Percentiles rank a stretch among this genome's conserved stretches.
These are phyloP conservation scores for Alternaria sp. DNA, from an alignment of 2,329 filamentous ascomycete genomes.

Conservation along the genomic window DNA sequence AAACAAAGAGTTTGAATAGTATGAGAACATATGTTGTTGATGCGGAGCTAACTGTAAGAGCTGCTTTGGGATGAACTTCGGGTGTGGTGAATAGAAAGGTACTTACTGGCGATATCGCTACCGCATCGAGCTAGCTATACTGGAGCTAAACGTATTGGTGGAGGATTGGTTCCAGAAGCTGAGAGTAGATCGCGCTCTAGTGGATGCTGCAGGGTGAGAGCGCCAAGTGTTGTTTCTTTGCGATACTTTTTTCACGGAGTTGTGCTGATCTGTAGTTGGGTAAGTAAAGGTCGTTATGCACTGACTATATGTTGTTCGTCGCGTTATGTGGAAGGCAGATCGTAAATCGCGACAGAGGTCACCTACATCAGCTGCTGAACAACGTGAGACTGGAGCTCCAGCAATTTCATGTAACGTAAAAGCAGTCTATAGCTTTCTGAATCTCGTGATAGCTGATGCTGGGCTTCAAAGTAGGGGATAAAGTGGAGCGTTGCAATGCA, in stretches of 20 bases:
- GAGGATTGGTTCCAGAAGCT: background rate
- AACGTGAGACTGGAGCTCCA: background rate
- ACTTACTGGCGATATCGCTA: slow-evolving; percentile 17
- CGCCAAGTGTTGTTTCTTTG: background rate
- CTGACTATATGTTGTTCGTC: slow-evolving; percentile 8
- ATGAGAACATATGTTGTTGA: background rate
- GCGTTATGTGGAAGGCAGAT: slow-evolving; percentile 4
- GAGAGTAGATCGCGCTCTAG: background rate
- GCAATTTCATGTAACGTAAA: background rate
- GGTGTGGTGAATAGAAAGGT: background rate
- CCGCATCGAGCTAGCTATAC: slow-evolving; percentile 18
- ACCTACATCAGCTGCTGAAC: background rate
- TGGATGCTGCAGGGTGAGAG: background rate
- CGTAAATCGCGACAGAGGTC: slow-evolving; percentile 2
- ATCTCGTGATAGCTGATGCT: slow-evolving; percentile 3
- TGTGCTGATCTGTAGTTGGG: slow-evolving; percentile 1
- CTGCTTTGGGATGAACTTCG: background rate
- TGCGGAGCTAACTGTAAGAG: background rate
- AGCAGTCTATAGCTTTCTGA: background rate
- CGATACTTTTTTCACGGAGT: background rate
- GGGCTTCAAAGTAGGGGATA: slow-evolving; percentile 12
- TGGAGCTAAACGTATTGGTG: background rate
- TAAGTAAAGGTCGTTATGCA: slow-evolving; percentile 6
- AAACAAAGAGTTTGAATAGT: background rate
- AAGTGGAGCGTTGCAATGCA: slow-evolving; percentile 13